Percentiles rank a stretch among this genome's conserved stretches.
These are phyloP conservation scores for Rosa rugosa DNA, from an alignment of 306 rosid species.

Conservation along the genomic window DNA sequence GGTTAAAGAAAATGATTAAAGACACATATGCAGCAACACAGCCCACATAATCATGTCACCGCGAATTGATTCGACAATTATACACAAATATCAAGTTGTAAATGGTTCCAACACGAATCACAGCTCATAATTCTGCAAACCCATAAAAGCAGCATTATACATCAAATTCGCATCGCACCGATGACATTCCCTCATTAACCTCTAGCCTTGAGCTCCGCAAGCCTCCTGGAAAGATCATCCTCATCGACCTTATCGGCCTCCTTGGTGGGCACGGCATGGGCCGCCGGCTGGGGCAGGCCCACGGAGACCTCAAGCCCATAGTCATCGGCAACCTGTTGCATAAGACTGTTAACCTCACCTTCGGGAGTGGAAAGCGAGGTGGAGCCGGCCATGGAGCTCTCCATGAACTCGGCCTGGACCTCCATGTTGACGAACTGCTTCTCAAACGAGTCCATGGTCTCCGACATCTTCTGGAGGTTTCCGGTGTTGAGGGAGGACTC, in stretches of 20 bases:
- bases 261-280: slow-evolving; percentile 78
- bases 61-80: slow-evolving; percentile 23
- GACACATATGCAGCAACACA: background rate
- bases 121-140: slow-evolving; percentile 1
- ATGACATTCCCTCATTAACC: slow-evolving; percentile 39
- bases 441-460: slow-evolving; percentile 93
- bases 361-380: slow-evolving; percentile 90
- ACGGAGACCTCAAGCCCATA: slow-evolving; percentile 94
- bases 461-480: slow-evolving; percentile 93
- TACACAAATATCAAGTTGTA: slow-evolving; percentile 34
- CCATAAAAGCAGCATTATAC: slow-evolving; percentile 17
- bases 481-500: slow-evolving; percentile 74
- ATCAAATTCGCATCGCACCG: slow-evolving; percentile 2
- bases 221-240: slow-evolving; percentile 85
- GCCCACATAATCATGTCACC: background rate
- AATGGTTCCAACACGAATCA: background rate
- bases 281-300: slow-evolving; percentile 83
- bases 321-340: slow-evolving; percentile 98
- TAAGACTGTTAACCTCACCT: slow-evolving; percentile 87
- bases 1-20: background rate
- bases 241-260: slow-evolving; percentile 86
- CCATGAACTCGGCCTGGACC: slow-evolving; percentile 98
- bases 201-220: slow-evolving; percentile 96
- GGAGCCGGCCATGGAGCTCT: slow-evolving; percentile 92
- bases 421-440: slow-evolving; percentile 97